A percentile compares a stretch with the other conserved stretches of the same genome.
These are phyloP conservation scores for Colletotrichum sp. DNA, from an alignment of 2,329 filamentous ascomycete genomes.

Conservation along the genomic window DNA sequence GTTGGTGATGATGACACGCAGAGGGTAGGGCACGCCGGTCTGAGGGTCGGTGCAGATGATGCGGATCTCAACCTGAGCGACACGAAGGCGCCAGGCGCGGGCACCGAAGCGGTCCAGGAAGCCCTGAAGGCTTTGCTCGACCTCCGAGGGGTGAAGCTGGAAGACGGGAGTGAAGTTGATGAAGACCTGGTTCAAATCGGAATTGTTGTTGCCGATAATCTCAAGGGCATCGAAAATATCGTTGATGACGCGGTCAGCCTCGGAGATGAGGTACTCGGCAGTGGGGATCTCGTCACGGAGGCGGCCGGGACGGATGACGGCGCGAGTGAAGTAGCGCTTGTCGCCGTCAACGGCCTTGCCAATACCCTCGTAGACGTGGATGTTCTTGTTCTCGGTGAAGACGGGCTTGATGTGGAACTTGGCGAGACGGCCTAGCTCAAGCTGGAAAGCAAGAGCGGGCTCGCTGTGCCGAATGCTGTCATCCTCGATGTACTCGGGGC, in stretches of 20 bases:
- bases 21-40: constrained; percentile 85
- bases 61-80: constrained; percentile 96
- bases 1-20: constrained; percentile 97
- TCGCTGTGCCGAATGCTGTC: constrained; percentile 96
- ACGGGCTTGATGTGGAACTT: constrained; percentile 99
- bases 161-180: constrained; percentile 99
- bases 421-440: constrained; percentile 89
- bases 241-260: constrained; percentile 95
- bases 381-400: constrained; percentile 98
- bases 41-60: constrained; percentile 94
- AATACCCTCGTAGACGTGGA: constrained; percentile 96
- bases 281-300: constrained; percentile 97
- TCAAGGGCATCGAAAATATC: constrained; percentile 97
- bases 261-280: constrained; percentile 97
- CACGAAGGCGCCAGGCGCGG: constrained; percentile 93
- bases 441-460: constrained; percentile 96
- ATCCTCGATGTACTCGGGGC: constrained; percentile 87
- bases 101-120: constrained; percentile 97
- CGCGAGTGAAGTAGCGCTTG: constrained; percentile 98
- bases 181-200: constrained; percentile 99
- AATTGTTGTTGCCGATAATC: constrained; percentile 99
- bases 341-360: constrained; percentile 95
- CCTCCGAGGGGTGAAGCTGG: constrained; percentile 86
- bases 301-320: constrained; percentile 91
- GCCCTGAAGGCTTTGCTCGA: constrained; percentile 90